Evolutionary conservation across 306 rosid genomes (phyloP), one percentile per base, ranked within the genome.

Genomic region (Mucuna pruriens): DNA sequence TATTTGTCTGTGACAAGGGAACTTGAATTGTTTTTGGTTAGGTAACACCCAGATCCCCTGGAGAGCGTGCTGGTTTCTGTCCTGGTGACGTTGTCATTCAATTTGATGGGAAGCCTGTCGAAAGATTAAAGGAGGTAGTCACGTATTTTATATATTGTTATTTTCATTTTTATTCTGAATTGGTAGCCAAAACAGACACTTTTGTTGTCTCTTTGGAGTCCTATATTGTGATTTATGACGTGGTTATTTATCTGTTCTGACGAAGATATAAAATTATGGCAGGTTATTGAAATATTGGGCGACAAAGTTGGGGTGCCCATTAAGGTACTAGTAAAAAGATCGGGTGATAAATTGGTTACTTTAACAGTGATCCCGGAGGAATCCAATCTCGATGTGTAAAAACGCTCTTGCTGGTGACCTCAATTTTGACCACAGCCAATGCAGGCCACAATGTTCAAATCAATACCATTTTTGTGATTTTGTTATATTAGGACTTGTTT

Each of bases 41-140:
- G 98, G 96, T 93, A 81, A 93, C 94, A 78, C 98, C 99, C 0
- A 90, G 92, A 13, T 95, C 96, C 19, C 98, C 98, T 23, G 98
- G 89, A 75, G 90, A 90, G 66, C 92, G 88, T 49, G 97, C 97
- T 70, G 97, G 96, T 22, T 91, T 93, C 61, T 82, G 57, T 58
- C 94, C 98, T 0, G 97, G 97, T 0, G 99, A 93, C 74, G 86
- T 95, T 26, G 97, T 95, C 42, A 38, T 93, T 78, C 87, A 91
- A 72, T 89, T 95, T 80, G 97, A 95, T 82, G 97, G 96, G 62
- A 89, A 90, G 26, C 86, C 97, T 16, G 97, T 93, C 29, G 87
- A 49, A 84, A 88, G 85, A 82, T 84, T 89, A 61, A 79, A 85
- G 8, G 93, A 95, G 99, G 99, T 93, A 90, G 44, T 49, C 67